Base-by-base conservation (phyloP, 805 yeast genomes). In the Saccharomycopsis microspora region DNA sequence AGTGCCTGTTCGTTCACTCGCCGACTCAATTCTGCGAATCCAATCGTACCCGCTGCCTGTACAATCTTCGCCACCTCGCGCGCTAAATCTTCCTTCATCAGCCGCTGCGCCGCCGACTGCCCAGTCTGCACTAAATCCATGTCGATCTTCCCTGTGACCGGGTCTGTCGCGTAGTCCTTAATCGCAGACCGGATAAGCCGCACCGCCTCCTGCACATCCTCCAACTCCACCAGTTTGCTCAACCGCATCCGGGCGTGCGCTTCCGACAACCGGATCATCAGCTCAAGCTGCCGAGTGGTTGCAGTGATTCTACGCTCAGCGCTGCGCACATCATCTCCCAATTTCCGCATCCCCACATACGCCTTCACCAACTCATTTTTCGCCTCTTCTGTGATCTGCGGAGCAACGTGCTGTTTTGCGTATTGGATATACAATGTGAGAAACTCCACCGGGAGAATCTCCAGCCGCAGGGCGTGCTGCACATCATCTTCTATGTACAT, bases 111-210 rank as follows among this genome's bases (percentile, higher is more conserved):
- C 1, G 85, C 74, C 0, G 96, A 85, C 42, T 89, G 88, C 43
- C 97, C 98, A 0, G 97, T 93, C 66, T 90, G 97, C 32, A 93
- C 89, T 61, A 93, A 71, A 62, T 88, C 96, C 96, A 93, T 88
- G 62, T 93, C 98, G 55, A 93, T 93, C 58, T 93, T 77, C 32
- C 99, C 99, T 0, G 98, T 90, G 35, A 82, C 70, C 29, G 98
- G 98, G 67, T 93, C 99, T 3, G 96, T 93, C 10, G 99, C 99
- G 62, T 93, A 93, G 55, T 93, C 97, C 63, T 93, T 93, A 55
- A 93, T 85, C 9, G 99, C 99, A 3, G 95, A 77, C 57, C 84
- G 80, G 61, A 90, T 93, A 55, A 93, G 71, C 55, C 99, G 75
- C 3, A 89, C 97, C 0, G 97, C 95, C 62, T 93, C 99, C 51